Percentiles rank a stretch among this genome's conserved stretches.
Conservation (phyloP, 2,329 filamentous ascomycete genomes). For the Pseudogymnoascus sp. region DNA sequence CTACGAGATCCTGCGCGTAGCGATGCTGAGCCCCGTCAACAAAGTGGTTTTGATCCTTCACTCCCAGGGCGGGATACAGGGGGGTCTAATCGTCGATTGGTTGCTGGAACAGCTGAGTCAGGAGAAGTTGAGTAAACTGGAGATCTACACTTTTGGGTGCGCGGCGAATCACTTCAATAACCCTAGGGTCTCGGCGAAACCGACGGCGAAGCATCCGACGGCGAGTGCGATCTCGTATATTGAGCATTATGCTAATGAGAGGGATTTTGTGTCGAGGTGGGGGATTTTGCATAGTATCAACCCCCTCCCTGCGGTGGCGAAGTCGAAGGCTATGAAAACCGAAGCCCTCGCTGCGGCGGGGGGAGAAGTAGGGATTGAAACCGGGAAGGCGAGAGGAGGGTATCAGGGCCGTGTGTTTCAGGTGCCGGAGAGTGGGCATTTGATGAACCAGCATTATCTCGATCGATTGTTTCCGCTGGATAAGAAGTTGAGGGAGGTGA, state of each 20-base stretch:
- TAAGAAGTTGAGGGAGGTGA: not conserved
- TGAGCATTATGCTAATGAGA: constrained; percentile 70
- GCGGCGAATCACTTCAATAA: constrained; percentile 79
- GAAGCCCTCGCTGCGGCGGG: constrained; percentile 17
- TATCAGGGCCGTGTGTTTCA: constrained; percentile 12
- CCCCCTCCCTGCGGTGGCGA: not conserved
- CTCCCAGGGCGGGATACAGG: constrained; percentile 69
- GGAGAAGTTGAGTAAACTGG: constrained; percentile 56
- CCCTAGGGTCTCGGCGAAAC: constrained; percentile 42
- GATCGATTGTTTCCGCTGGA: constrained; percentile 26
- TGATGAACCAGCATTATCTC: constrained; percentile 28
- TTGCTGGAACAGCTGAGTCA: constrained; percentile 62
- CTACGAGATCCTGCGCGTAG: constrained; percentile 52
- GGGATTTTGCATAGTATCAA: constrained; percentile 59
- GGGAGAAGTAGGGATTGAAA: constrained; percentile 35
- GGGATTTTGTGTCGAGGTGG: constrained; percentile 66
- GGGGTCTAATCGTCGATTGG: constrained; percentile 66
- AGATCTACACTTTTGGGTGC: constrained; percentile 70
- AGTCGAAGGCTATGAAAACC: not conserved
- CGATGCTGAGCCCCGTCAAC: constrained; percentile 51
- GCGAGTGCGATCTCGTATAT: constrained; percentile 57
- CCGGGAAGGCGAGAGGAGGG: not conserved
- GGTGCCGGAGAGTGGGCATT: constrained; percentile 20
- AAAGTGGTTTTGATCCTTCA: constrained; percentile 65
- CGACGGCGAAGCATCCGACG: constrained; percentile 30